Evolutionary conservation across 2,329 filamentous ascomycete genomes (phyloP), one percentile per base, ranked within the genome.

Genomic region (Fulvia fulva): DNA sequence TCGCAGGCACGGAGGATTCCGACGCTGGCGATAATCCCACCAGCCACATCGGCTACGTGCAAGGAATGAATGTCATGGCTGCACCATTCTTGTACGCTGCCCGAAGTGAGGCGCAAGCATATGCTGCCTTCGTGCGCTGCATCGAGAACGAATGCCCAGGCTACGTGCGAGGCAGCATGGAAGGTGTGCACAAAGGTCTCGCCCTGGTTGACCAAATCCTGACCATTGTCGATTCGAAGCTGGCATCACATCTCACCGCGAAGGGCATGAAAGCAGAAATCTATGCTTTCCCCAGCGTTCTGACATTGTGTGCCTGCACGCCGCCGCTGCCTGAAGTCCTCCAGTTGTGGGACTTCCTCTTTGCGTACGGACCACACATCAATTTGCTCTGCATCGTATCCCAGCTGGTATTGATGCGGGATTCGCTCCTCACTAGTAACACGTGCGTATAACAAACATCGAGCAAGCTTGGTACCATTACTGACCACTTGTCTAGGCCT

Each of bases 21-120:
- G 85, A 87, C 62, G 78, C 79, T 6, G 82, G 82, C 57, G 79
- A 68, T 41, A 58, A 63, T 14, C 50, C 56, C 26, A 63, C 78
- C 30, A 87, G 90, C 67, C 83, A 90, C 11, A 90, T 91, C 30
- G 92, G 90, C 43, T 99, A 99, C 68, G 93, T 99, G 2, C 94
- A 99, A 75, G 94, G 94, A 65, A 97, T 99, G 93, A 99, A 99
- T 72, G 94, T 99, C 43, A 83, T 99, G 16, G 93, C 92, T 9
- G 94, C 94, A 0, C 94, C 94, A 0, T 97, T 99, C 71, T 81
- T 99, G 47, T 99, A 99, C 73, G 91, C 91, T 5, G 92, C 94
- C 1, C 87, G 91, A 58, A 96, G 91, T 73, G 94, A 99, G 76
- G 88, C 92, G 6, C 92, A 99, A 76, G 94, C 94, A 1, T 99